Conservation (phyloP, 2,329 filamentous ascomycete genomes). For the Microdochium trichocladiopsis region DNA sequence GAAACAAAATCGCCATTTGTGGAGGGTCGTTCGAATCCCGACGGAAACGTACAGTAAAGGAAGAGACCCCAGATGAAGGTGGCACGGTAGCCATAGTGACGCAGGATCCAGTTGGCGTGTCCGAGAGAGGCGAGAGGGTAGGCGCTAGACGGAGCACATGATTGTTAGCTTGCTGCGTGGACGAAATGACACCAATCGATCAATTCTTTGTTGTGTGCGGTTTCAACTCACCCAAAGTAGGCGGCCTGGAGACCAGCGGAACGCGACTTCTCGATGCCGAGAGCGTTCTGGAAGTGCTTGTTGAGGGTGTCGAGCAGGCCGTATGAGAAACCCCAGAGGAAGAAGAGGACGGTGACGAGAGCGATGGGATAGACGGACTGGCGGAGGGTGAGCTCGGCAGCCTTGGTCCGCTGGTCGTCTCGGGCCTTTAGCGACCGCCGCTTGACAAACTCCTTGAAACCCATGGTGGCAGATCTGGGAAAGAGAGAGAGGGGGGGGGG, state of each 20-base stretch:
- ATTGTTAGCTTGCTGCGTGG: neutral
- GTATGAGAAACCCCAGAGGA: slow-evolving; percentile 56
- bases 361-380: slow-evolving; percentile 60
- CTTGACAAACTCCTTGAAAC: slow-evolving; percentile 34
- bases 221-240: slow-evolving; percentile 49
- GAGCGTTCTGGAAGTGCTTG: slow-evolving; percentile 48
- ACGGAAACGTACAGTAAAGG: slow-evolving; percentile 44
- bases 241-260: slow-evolving; percentile 57
- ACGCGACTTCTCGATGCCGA: slow-evolving; percentile 45
- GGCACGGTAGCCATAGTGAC: slow-evolving; percentile 55
- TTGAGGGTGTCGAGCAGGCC: slow-evolving; percentile 45
- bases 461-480: slow-evolving; percentile 22
- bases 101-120: slow-evolving; percentile 57
- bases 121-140: slow-evolving; percentile 63
- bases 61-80: slow-evolving; percentile 62
- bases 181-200: too few relatives aligned
- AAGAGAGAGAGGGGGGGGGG: neutral
- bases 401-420: slow-evolving; percentile 39
- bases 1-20: neutral
- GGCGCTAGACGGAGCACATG: slow-evolving; percentile 29
- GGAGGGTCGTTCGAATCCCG: neutral
- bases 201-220: too few relatives aligned
- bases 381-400: slow-evolving; percentile 56
- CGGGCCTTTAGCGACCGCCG: slow-evolving; percentile 29
- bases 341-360: slow-evolving; percentile 60